Evolutionary conservation across 2,329 filamentous ascomycete species (phyloP), one percentile per base, ranked within the genome.

Genomic region (Aspergillus cejpii): DNA sequence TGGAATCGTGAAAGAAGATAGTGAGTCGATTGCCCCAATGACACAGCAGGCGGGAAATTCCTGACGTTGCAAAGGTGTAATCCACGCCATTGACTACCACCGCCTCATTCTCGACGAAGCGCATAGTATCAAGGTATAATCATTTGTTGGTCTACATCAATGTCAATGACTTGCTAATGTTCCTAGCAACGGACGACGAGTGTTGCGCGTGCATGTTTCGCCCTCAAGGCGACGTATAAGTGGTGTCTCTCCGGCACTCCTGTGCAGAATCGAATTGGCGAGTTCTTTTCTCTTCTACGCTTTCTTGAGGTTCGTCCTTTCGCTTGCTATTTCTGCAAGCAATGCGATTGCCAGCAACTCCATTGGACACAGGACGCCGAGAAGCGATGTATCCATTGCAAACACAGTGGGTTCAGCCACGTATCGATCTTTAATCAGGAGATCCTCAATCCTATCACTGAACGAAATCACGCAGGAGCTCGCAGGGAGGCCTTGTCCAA

Each of bases 221-320:
- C 90, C 1, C 74, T 98, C 33, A 83, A 89, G 48, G 86, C 85
- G 14, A 81, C 78, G 14, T 95, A 92, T 69, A 94, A 94, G 57
- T 97, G 92, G 88, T 98, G 92, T 63, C 74, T 98, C 47, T 92
- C 87, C 12, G 92, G 92, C 6, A 98, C 92, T 1, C 92, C 92
- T 0, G 80, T 98, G 1, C 92, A 98, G 65, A 98, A 97, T 61
- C 85, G 91, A 42, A 97, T 97, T 53, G 91, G 92, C 59, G 91
- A 97, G 64, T 94, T 96, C 66, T 96, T 97, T 69, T 97, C 91
- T 0, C 74, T 97, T 17, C 75, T 98, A 44, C 84, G 92, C 2
- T 98, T 98, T 66, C 77, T 98, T 23, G 85, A 95, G 63, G 77
- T 96, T 27, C 77, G 79, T 6, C 91, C 91, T 0, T 97, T 96